Evolutionary conservation across 768 basidiomycete genomes (phyloP).

Genomic region (Scleroderma bovista): DNA sequence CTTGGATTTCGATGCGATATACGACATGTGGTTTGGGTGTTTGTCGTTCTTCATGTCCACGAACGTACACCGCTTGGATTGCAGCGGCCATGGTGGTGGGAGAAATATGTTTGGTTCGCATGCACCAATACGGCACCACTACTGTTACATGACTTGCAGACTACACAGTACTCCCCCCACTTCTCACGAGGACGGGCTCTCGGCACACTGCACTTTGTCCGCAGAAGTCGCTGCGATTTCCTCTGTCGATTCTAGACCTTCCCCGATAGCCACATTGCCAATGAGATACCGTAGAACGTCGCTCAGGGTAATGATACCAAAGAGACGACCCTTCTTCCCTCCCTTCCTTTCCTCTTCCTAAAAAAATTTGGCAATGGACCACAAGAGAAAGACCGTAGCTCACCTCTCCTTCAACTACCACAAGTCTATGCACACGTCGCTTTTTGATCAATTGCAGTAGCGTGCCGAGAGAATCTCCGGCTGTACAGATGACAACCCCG

Average conservation of each 20-base stretch:
- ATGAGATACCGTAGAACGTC: slow-evolving; percentile 86
- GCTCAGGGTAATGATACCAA: slow-evolving; percentile 85
- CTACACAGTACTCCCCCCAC: neutral
- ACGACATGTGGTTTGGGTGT: slow-evolving; percentile 75
- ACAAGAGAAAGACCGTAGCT: slow-evolving; percentile 10
- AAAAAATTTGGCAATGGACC: neutral
- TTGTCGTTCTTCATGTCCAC: slow-evolving; percentile 60
- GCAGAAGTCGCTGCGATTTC: slow-evolving; percentile 13
- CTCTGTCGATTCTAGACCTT: slow-evolving; percentile 34
- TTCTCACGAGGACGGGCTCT: slow-evolving; percentile 13
- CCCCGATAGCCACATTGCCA: slow-evolving; percentile 52
- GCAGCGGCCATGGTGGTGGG: slow-evolving; percentile 46
- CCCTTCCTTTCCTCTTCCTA: slow-evolving; percentile 79
- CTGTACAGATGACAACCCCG: slow-evolving; percentile 93
- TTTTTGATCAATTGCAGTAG: slow-evolving; percentile 90
- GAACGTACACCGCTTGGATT: slow-evolving; percentile 73
- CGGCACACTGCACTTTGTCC: slow-evolving; percentile 12
- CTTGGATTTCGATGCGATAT: slow-evolving; percentile 79
- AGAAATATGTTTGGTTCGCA: slow-evolving; percentile 4
- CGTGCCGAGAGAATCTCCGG: slow-evolving; percentile 85
- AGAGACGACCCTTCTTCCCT: slow-evolving; percentile 75
- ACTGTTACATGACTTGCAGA: neutral
- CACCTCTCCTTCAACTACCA: slow-evolving; percentile 91
- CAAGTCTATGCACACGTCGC: slow-evolving; percentile 88
- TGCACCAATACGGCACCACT: neutral